Evolutionary conservation across 129 eudicot species (phyloP), one percentile per base, ranked within the genome.

Genomic region (Saussurea involucrata): DNA sequence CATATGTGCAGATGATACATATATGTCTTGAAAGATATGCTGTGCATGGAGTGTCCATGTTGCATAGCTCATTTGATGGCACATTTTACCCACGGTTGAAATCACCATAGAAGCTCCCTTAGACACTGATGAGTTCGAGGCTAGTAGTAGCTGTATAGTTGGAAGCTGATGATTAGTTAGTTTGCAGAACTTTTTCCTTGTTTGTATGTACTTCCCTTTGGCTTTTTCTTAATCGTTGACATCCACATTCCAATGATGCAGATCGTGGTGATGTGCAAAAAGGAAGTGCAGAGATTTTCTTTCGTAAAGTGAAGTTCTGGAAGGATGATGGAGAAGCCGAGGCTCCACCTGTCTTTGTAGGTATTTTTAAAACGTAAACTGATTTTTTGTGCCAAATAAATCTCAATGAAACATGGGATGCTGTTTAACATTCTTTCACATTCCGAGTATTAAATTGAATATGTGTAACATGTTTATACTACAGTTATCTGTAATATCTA

Each of bases 311-410:
- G 2, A 93, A 90, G 84, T 93, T 93, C 81, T 93, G 98, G 98
- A 93, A 83, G 58, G 97, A 93, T 82, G 98, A 93, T 66, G 95
- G 88, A 42, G 93, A 90, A 78, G 92, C 87, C 58, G 97, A 93
- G 84, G 98, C 98, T 73, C 98, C 98, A 61, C 98, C 98, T 90
- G 91, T 93, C 82, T 93, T 93, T 89, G 98, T 93, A 92, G 97
- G 98, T 93, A 86, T 84, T 87, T 81, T 80, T 78, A 74, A 64
- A 36, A 46, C 64, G 64, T 37, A 65, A 67, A 66, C 61, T 64
- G 25, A n/a, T 32, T 20, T 42, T 49, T 63, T 24, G 24, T 68
- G 28, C 17, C 74, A 22, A 36, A 40, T 13, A 77, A 29, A 25
- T 71, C 57, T 29, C 29, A 18, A 25, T 65, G 55, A 34, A 18